These are phyloP conservation scores for Heritiera fomes DNA, from an alignment of 345 rosid genomes.

Conservation along the genomic window DNA sequence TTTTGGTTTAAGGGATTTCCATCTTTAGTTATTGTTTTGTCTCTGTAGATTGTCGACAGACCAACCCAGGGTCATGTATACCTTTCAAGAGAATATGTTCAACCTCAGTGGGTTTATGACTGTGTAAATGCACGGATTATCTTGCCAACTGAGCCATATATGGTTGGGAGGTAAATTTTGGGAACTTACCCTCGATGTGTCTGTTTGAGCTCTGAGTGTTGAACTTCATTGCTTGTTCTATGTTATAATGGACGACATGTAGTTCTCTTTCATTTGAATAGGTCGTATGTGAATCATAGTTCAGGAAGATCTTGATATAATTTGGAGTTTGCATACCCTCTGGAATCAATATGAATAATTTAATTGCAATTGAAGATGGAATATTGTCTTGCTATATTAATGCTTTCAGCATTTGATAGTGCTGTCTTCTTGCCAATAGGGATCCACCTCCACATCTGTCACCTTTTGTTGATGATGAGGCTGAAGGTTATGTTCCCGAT, in stretches of 20 bases:
- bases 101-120: slow-evolving; percentile 92
- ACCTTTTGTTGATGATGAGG: slow-evolving; percentile 89
- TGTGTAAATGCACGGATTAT: slow-evolving; percentile 72
- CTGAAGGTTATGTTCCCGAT: slow-evolving; percentile 87
- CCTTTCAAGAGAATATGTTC: slow-evolving; percentile 81
- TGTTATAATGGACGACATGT: neutral
- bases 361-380: neutral
- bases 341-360: neutral
- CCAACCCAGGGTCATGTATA: slow-evolving; percentile 78
- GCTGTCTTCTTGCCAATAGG: slow-evolving; percentile 34
- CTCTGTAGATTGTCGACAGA: slow-evolving; percentile 77
- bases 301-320: neutral
- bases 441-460: slow-evolving; percentile 85
- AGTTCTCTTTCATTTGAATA: neutral
- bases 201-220: neutral
- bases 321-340: neutral
- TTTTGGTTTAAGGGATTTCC: neutral
- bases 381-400: neutral
- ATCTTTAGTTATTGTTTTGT: neutral
- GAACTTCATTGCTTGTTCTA: neutral
- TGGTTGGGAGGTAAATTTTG: slow-evolving; percentile 68
- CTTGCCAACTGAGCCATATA: slow-evolving; percentile 67
- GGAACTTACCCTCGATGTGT: neutral
- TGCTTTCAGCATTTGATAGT: neutral
- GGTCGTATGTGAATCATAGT: slow-evolving; percentile 2